Conservation (phyloP, 306 rosid species). For the Trichosanthes truncata region DNA sequence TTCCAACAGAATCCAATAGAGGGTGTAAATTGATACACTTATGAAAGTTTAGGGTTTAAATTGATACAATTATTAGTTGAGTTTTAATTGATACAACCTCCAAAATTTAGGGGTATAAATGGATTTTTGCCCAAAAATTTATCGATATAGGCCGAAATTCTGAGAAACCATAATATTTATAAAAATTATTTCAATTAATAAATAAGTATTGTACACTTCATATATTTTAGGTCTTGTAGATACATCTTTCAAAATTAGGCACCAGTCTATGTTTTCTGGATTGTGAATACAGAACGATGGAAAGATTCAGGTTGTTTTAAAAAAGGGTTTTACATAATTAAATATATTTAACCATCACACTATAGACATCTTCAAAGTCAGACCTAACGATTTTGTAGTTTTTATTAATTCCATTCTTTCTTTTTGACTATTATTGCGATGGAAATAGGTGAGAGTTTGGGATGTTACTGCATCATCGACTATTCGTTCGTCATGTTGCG, state of each 20-base stretch:
- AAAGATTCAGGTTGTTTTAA: not conserved
- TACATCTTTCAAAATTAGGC: not conserved
- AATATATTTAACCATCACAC: not conserved
- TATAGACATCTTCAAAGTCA: not conserved
- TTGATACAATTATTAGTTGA: too few relatives aligned
- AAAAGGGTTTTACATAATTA: not conserved
- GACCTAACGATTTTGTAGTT: not conserved
- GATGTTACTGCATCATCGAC: constrained; percentile 51
- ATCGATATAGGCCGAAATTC: too few relatives aligned
- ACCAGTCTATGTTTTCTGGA: not conserved
- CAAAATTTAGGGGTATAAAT: too few relatives aligned
- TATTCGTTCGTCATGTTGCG: constrained; percentile 62
- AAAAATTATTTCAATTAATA: too few relatives aligned
- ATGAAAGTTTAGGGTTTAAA: too few relatives aligned
- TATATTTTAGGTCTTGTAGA: too few relatives aligned
- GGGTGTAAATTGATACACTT: too few relatives aligned
- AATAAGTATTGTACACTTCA: too few relatives aligned
- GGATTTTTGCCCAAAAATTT: too few relatives aligned
- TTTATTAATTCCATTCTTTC: not conserved
- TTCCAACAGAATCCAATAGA: too few relatives aligned
- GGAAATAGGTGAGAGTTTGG: constrained; percentile 72
- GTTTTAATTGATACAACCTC: too few relatives aligned
- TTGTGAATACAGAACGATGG: not conserved
- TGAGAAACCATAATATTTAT: too few relatives aligned
- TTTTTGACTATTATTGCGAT: constrained; percentile 3